Evolutionary conservation across 2,329 filamentous ascomycete species (phyloP).

Genomic region (Magnaporthiopsis poae): DNA sequence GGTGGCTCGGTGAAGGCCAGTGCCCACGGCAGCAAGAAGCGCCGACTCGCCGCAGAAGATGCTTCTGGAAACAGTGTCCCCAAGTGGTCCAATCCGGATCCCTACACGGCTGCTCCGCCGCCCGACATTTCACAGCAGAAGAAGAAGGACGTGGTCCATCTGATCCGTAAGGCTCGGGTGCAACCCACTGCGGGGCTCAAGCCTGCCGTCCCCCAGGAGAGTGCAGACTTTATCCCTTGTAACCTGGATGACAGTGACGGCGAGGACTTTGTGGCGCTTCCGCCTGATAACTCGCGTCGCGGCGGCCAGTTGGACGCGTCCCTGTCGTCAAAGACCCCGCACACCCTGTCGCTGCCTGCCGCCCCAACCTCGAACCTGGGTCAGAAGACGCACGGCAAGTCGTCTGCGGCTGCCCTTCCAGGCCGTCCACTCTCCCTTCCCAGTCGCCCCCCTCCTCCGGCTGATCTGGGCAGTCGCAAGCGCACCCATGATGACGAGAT

Average conservation of each 20-base stretch:
- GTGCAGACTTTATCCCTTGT: constrained; percentile 84
- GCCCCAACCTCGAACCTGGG: neutral
- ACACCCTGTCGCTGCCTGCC: neutral
- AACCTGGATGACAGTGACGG: constrained; percentile 53
- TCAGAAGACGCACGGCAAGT: neutral
- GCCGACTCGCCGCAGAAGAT: constrained; percentile 2
- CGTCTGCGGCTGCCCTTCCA: neutral
- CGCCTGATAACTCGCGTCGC: neutral
- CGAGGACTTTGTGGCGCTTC: constrained; percentile 9
- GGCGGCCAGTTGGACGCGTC: neutral
- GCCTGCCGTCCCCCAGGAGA: constrained; percentile 42
- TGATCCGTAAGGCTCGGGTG: constrained; percentile 82
- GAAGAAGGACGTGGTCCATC: constrained; percentile 75
- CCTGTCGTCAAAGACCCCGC: neutral
- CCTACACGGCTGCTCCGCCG: constrained; percentile 79
- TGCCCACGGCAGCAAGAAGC: constrained; percentile 13
- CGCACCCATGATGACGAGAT: constrained; percentile 63
- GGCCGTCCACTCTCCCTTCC: neutral
- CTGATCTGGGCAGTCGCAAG: constrained; percentile 42
- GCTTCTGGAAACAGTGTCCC: constrained; percentile 32
- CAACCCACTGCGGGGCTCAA: constrained; percentile 37
- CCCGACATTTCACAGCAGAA: constrained; percentile 63
- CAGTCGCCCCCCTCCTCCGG: neutral
- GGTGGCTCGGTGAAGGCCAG: constrained; percentile 12
- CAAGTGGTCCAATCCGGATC: constrained; percentile 93